Base-by-base conservation (phyloP, 768 basidiomycete species). In the Termitomyces sp. region DNA sequence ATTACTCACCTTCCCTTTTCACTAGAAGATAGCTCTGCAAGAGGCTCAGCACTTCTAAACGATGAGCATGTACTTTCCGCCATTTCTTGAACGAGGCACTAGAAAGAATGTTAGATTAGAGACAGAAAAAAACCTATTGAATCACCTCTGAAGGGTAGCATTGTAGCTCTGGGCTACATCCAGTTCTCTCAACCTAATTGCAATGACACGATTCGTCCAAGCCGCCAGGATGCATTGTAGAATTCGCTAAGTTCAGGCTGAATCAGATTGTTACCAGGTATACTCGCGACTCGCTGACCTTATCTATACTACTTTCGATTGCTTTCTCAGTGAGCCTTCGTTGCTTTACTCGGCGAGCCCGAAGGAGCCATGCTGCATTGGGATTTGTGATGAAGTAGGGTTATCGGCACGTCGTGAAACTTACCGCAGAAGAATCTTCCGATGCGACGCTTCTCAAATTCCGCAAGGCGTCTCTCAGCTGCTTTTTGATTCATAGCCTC, bases 1-100 rank as follows among this genome's bases (percentile, higher is more conserved):
- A 31, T 51, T 57, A 38, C 70, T 38, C 63, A 84, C 91, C 91
- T 78, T 91, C 89, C 44, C 80, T 80, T 68, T 89, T 91, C 45
- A 94, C 84, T 58, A 87, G 79, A 55, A 85, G 80, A 68, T 91
- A 89, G 65, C 89, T 92, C 65, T 91, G 86, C 80, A 94, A 83
- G n/a, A 94, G 78, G 62, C 83, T 86, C 3, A 86, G 70, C 60
- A 86, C 83, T 66, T 91, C 87, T 2, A 78, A 78, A 65, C 89
- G 89, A 26, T 84, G 82, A 38, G 75, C 70, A 63, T 78, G 82
- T 38, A 79, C 72, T 6, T 67, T 70, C 64, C 82, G 85, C 91
- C 91, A 94, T 70, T 85, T 88, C 47, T 69, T 74, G 62, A 89
- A 88, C 6, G 80, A 78, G 52, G 67, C 63, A 38, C 87, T 91